Percentiles rank a stretch among this genome's conserved stretches.
phyloP scores from a whole-genome alignment of 2,329 filamentous ascomycete genomes.

The Penicillium sclerotigenum region DNA sequence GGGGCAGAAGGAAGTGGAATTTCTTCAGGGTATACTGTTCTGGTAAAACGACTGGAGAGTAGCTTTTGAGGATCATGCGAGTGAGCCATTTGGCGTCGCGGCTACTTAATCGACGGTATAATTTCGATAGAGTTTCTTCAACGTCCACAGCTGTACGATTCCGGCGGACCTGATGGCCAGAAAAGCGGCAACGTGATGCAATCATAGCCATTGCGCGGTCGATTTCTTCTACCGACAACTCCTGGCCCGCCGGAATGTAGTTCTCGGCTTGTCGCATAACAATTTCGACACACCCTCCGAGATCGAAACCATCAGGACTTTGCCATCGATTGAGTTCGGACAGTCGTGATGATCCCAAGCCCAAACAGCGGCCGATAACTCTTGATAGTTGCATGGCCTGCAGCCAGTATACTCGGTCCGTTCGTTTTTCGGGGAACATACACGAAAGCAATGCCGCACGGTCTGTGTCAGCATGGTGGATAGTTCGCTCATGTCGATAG shows the following conservation, averaged over 20 bases:
- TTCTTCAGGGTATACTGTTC: conserved; percentile 52
- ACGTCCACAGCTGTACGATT: conserved; percentile 40
- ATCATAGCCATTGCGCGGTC: conserved; percentile 64
- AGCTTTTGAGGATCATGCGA: conserved; percentile 73
- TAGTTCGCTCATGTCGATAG: conserved; percentile 53
- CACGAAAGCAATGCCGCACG: conserved; percentile 68
- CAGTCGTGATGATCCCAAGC: conserved; percentile 60
- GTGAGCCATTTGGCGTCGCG: conserved; percentile 84
- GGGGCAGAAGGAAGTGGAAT: conserved; percentile 68
- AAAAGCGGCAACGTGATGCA: conserved; percentile 68
- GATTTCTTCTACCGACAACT: conserved; percentile 68
- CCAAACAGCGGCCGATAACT: conserved; percentile 65
- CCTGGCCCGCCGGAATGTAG: conserved; percentile 33
- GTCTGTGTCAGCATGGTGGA: conserved; percentile 58
- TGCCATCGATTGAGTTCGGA: conserved; percentile 63
- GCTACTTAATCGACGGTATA: conserved; percentile 62
- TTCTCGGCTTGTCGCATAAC: conserved; percentile 60
- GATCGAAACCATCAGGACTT: conserved; percentile 59
- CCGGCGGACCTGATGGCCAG: conserved; percentile 59
- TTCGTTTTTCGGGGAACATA: conserved; percentile 70
- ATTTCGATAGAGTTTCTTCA: conserved; percentile 48
- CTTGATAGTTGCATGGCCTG: conserved; percentile 60
- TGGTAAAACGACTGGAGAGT: conserved; percentile 64
- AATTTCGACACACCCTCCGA: conserved; percentile 68
- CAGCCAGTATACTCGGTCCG: conserved; percentile 74